Percentiles rank a stretch among this genome's conserved stretches.
These are phyloP conservation scores for Calonectria montana DNA, from an alignment of 2,329 filamentous ascomycete genomes.

Conservation along the genomic window DNA sequence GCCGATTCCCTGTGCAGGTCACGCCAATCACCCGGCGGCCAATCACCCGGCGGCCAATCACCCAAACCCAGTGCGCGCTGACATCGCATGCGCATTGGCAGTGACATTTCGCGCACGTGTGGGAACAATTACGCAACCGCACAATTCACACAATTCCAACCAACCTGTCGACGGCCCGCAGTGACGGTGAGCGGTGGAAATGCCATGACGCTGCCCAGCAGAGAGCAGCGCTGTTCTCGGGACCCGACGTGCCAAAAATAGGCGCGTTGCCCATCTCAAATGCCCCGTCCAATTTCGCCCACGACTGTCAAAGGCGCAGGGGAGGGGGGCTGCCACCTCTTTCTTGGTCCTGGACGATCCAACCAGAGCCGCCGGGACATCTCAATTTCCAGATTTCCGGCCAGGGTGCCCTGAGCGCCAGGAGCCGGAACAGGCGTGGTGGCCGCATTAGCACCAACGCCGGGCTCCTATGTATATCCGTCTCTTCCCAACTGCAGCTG, in stretches of 20 bases:
- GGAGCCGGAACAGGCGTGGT: neutral
- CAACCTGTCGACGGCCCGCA: neutral
- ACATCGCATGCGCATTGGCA: too few relatives aligned
- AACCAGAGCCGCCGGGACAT: slow-evolving; percentile 8
- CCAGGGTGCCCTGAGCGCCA: neutral
- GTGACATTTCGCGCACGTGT: neutral
- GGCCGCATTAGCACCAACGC: slow-evolving; percentile 2
- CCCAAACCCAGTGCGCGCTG: neutral
- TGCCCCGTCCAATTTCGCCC: slow-evolving; percentile 21
- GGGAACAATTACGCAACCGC: neutral
- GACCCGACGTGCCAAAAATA: slow-evolving; percentile 13
- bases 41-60: neutral
- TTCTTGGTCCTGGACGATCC: slow-evolving; percentile 1
- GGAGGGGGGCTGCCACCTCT: neutral
- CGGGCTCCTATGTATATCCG: neutral
- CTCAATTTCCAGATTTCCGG: slow-evolving; percentile 15
- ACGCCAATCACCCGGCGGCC: neutral
- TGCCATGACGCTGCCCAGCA: neutral
- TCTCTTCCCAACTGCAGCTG: neutral
- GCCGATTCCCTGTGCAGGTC: neutral
- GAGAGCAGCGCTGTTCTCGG: neutral
- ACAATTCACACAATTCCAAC: neutral
- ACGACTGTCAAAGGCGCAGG: slow-evolving; percentile 6
- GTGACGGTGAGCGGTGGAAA: neutral
- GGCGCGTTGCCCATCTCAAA: neutral